Conservation (phyloP, 371 early-diverging fungal species). For the Mucor sp. region DNA sequence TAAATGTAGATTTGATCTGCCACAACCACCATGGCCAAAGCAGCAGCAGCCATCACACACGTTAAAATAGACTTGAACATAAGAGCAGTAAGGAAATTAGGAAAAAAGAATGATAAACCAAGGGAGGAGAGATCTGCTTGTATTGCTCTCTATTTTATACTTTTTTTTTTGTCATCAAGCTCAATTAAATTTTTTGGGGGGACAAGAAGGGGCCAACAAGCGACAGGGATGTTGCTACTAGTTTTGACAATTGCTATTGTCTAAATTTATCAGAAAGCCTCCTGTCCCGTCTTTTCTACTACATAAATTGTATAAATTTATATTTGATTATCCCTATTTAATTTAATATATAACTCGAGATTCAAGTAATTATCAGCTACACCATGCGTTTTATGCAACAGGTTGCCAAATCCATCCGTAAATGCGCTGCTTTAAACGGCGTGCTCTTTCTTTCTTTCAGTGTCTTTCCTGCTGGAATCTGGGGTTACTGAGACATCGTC, state of each 20-base stretch:
- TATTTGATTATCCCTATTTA: not conserved
- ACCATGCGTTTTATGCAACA: not conserved
- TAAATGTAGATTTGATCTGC: slow-evolving; percentile 37
- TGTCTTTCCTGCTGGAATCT: not conserved
- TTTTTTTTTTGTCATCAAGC: not conserved
- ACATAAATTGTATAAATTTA: slow-evolving; percentile 2
- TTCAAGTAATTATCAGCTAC: not conserved
- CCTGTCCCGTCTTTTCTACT: not conserved
- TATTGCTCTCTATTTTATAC: not conserved
- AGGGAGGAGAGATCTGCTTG: not conserved
- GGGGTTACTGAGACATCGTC: not conserved
- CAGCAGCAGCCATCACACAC: not conserved
- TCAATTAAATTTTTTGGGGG: not conserved
- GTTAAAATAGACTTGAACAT: slow-evolving; percentile 4
- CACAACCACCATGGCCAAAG: not conserved
- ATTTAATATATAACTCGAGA: not conserved
- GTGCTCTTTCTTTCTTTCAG: too few relatives aligned
- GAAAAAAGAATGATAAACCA: not conserved
- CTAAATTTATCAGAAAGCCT: not conserved
- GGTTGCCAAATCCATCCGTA: not conserved
- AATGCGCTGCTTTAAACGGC: not conserved
- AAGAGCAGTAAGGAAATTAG: not conserved
- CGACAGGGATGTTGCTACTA: not conserved
- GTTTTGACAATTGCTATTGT: not conserved
- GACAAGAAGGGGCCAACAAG: not conserved